phyloP scores from a whole-genome alignment of 2,329 filamentous ascomycete species.

The Fusarium hainanense region DNA sequence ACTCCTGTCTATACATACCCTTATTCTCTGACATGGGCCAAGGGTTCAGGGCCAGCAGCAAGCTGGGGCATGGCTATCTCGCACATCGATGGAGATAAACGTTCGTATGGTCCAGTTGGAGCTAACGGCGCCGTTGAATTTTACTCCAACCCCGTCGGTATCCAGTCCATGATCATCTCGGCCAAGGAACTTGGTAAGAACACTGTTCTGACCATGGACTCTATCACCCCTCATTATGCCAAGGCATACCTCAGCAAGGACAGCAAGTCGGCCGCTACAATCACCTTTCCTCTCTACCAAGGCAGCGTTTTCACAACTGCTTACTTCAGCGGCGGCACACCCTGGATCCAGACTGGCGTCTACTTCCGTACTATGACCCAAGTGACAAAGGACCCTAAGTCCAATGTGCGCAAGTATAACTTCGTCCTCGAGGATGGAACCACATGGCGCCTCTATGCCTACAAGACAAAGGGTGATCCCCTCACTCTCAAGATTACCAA shows the following conservation, averaged over 20 bases:
- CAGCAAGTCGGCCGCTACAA: conserved; percentile 63
- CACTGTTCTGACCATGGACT: conserved; percentile 67
- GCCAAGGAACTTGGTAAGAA: conserved; percentile 75
- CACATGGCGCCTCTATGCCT: conserved; percentile 85
- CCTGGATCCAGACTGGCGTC: conserved; percentile 78
- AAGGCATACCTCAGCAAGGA: conserved; percentile 74
- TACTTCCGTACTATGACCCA: conserved; percentile 77
- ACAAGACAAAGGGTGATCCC: conserved; percentile 66
- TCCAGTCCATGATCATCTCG: conserved; percentile 84
- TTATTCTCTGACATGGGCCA: conserved; percentile 76
- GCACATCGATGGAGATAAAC: conserved; percentile 75
- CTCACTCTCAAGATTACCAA: conserved; percentile 76
- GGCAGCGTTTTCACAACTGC: conserved; percentile 90
- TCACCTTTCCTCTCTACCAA: conserved; percentile 86
- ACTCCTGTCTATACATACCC: conserved; percentile 79
- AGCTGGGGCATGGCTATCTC: conserved; percentile 84
- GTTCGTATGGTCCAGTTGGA: conserved; percentile 72
- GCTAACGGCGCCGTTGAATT: conserved; percentile 71
- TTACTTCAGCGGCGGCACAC: conserved; percentile 75
- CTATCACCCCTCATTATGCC: conserved; percentile 67
- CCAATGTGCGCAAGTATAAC: conserved; percentile 79
- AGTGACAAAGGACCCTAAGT: conserved; percentile 65
- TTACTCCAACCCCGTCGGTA: conserved; percentile 83
- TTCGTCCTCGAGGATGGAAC: conserved; percentile 77
- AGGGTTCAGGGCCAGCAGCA: conserved; percentile 68